phyloP scores from a whole-genome alignment of 2,329 filamentous ascomycete genomes.

The Acephala macrosclerotiorum region DNA sequence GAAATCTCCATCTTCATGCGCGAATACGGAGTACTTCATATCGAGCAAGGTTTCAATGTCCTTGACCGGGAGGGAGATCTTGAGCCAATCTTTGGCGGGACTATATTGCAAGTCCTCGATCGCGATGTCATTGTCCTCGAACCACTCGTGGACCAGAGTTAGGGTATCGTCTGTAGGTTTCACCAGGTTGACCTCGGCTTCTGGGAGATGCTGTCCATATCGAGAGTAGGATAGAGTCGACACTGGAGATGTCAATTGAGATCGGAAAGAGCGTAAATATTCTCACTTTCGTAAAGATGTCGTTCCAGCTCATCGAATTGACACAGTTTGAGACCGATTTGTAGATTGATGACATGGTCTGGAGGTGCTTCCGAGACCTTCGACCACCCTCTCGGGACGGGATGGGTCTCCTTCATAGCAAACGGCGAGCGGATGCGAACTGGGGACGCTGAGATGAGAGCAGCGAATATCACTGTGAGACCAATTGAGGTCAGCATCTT shows the following conservation, averaged over 20 bases:
- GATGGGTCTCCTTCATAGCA: constrained; percentile 62
- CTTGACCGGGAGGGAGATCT: constrained; percentile 57
- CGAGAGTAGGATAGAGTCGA: constrained; percentile 60
- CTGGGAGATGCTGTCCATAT: constrained; percentile 60
- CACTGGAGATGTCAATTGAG: constrained; percentile 44
- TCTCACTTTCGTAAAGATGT: constrained; percentile 59
- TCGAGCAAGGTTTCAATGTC: constrained; percentile 60
- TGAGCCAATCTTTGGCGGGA: constrained; percentile 64
- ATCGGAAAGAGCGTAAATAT: background rate
- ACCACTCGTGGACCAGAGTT: constrained; percentile 61
- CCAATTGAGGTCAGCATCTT: constrained; percentile 27
- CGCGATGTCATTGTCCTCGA: constrained; percentile 59
- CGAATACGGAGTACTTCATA: constrained; percentile 59
- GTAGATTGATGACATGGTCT: constrained; percentile 57
- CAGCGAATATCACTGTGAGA: constrained; percentile 23
- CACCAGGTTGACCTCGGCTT: constrained; percentile 60
- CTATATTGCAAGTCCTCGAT: constrained; percentile 49
- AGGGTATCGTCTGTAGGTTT: constrained; percentile 59
- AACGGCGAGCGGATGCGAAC: constrained; percentile 52
- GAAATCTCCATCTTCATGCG: constrained; percentile 59
- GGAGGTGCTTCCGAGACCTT: constrained; percentile 54
- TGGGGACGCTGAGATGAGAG: constrained; percentile 38
- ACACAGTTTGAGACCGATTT: constrained; percentile 65
- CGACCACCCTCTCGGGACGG: constrained; percentile 59
- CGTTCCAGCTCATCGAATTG: constrained; percentile 62